A percentile compares a stretch with the other conserved stretches of the same genome.
Conservation (phyloP, 495 filamentous ascomycete species). For the Bryoglossum gracile region DNA sequence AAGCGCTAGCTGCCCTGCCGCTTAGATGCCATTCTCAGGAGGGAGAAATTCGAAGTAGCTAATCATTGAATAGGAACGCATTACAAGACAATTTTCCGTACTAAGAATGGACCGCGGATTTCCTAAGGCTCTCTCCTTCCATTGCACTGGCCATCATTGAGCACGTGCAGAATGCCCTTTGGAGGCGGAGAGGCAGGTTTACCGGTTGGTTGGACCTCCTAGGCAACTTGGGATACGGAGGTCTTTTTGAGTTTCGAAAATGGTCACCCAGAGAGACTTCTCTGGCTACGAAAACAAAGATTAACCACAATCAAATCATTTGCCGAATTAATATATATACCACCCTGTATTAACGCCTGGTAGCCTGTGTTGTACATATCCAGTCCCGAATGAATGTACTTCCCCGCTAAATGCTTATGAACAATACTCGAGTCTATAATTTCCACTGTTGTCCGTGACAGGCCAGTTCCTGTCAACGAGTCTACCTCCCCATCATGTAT, state of each 20-base stretch:
- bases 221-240: neutral
- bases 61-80: neutral
- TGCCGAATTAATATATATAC: neutral
- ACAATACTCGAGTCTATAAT: neutral
- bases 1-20: neutral
- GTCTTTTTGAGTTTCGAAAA: neutral
- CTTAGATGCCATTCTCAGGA: no score
- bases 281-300: neutral
- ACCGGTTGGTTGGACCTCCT: no score
- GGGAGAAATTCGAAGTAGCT: neutral
- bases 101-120: neutral
- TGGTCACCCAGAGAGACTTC: neutral
- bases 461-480: neutral
- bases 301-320: neutral
- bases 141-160: no score
- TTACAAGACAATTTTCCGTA: neutral
- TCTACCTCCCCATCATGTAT: slow-evolving; percentile 40
- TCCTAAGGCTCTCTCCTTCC: no score
- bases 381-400: neutral
- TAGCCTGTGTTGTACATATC: slow-evolving; percentile 1
- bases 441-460: neutral
- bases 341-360: no score
- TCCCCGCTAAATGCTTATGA: slow-evolving; percentile 6
- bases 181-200: no score
- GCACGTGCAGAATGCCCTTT: no score